Percentiles rank a stretch among this genome's conserved stretches.
Conservation (phyloP, 208 protist species). For the Balamuthia mandrillaris region DNA sequence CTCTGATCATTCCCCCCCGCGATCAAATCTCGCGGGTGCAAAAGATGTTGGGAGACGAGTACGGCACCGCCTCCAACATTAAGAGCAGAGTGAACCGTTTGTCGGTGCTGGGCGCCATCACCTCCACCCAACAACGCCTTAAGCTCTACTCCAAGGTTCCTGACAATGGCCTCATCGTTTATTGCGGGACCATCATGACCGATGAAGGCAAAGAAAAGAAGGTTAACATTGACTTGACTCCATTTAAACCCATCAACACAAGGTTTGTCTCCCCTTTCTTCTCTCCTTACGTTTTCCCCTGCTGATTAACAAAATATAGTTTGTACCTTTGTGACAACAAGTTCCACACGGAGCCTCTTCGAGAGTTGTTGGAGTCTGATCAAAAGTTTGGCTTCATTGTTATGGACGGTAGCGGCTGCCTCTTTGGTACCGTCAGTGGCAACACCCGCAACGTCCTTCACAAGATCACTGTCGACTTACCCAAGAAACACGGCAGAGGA, state of each 20-base stretch:
- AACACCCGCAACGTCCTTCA: conserved; percentile 95
- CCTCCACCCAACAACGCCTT: conserved; percentile 75
- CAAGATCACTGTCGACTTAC: conserved; percentile 98
- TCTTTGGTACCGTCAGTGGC: conserved; percentile 96
- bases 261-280: too few species aligned
- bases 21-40: conserved; percentile 94
- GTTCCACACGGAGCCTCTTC: conserved; percentile 96
- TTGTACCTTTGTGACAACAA: conserved; percentile 98
- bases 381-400: conserved; percentile 99
- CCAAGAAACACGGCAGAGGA: conserved; percentile 99
- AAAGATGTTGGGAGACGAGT: conserved; percentile 99
- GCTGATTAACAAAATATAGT: too few species aligned
- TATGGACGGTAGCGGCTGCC: conserved; percentile 97
- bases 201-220: conserved; percentile 99
- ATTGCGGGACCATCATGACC: conserved; percentile 97
- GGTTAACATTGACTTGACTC: conserved; percentile 98
- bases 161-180: conserved; percentile 96
- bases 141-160: conserved; percentile 74
- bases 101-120: conserved; percentile 87
- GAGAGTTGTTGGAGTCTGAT: conserved; percentile 95
- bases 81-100: conserved; percentile 98
- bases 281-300: too few species aligned
- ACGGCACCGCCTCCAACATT: conserved; percentile 99
- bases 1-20: conserved; percentile 96
- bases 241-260: conserved; percentile 98